Conservation (phyloP, 1,284 basidiomycete species). For the Pascua sp. region DNA sequence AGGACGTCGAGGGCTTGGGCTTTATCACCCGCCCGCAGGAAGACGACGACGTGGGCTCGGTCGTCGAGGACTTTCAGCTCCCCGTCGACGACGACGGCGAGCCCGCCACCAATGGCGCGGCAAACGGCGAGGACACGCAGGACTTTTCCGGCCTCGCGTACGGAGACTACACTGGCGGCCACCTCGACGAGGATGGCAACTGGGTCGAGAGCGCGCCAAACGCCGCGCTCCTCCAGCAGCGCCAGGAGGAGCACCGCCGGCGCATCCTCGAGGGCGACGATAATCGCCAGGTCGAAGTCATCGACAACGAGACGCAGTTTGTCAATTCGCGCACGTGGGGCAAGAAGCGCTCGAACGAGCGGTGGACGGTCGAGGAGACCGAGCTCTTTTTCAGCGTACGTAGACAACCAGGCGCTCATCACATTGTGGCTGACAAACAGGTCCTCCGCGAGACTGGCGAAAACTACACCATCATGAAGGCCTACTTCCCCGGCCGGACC, state of each 20-base stretch:
- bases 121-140: not conserved
- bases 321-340: constrained; percentile 32
- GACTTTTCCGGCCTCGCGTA: constrained; percentile 17
- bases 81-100: constrained; percentile 12
- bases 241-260: constrained; percentile 23
- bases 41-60: constrained; percentile 19
- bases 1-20: constrained; percentile 25
- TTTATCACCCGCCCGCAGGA: constrained; percentile 20
- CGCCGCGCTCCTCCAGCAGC: constrained; percentile 9
- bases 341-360: constrained; percentile 23
- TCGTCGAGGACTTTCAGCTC: constrained; percentile 16
- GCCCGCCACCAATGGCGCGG: not conserved
- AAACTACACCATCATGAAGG: constrained; percentile 42
- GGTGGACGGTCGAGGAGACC: constrained; percentile 34
- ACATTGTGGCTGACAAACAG: constrained; percentile 27
- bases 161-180: constrained; percentile 13
- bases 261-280: constrained; percentile 24
- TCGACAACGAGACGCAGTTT: constrained; percentile 35
- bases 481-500: constrained; percentile 39
- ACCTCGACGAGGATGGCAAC: constrained; percentile 17
- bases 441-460: constrained; percentile 40
- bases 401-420: too few species aligned
- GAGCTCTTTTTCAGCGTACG: constrained; percentile 37
- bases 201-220: constrained; percentile 13
- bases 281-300: constrained; percentile 26